These are phyloP conservation scores for Yarrowia sp. DNA, from an alignment of 805 yeast genomes.

Conservation along the genomic window DNA sequence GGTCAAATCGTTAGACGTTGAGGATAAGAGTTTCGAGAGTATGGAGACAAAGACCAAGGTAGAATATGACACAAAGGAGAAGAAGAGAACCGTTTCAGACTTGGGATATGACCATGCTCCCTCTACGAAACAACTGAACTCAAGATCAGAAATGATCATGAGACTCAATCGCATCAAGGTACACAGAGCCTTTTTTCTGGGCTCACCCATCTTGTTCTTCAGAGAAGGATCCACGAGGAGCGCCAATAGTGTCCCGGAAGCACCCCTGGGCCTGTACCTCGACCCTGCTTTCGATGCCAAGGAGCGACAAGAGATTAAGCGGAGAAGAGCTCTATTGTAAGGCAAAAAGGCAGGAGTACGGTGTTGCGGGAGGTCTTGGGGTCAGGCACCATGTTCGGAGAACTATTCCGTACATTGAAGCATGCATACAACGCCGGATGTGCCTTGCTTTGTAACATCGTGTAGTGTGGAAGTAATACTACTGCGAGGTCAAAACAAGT, in stretches of 20 bases:
- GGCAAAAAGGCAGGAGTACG: neutral
- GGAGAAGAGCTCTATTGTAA: neutral
- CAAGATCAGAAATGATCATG: neutral
- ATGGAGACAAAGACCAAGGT: neutral
- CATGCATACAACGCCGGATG: too few species aligned
- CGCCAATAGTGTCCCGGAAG: neutral
- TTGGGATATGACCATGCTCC: too few species aligned
- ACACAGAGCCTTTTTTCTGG: neutral
- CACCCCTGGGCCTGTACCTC: conserved; percentile 17
- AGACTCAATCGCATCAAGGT: neutral
- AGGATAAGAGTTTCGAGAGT: neutral
- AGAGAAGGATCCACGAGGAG: neutral
- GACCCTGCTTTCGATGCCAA: conserved; percentile 16
- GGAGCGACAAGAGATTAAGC: neutral
- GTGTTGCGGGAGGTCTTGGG: neutral
- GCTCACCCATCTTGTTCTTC: neutral
- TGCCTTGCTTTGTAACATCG: too few species aligned
- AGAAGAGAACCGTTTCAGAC: neutral
- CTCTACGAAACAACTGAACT: too few species aligned
- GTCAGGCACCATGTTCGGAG: neutral
- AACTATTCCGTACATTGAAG: too few species aligned
- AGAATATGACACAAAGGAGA: neutral
- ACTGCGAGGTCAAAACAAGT: too few species aligned
- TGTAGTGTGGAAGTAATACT: too few species aligned
- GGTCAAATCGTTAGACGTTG: neutral